These are phyloP conservation scores for Heliamphora pulchella DNA, from an alignment of 179 eudicot genomes.

Conservation along the genomic window DNA sequence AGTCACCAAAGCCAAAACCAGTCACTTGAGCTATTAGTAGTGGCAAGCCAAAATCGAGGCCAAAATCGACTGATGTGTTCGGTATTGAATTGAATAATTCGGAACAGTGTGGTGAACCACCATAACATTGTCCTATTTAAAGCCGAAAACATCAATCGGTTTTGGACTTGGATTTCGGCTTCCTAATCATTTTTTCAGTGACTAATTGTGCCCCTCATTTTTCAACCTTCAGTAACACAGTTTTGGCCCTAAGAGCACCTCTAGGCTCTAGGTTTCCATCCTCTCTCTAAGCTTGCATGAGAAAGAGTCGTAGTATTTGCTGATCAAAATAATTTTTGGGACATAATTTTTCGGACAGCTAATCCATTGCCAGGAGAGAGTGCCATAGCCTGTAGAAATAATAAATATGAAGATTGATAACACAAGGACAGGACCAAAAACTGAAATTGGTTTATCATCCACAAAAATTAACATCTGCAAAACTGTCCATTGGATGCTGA, in stretches of 20 bases:
- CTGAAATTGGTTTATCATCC: constrained; percentile 7
- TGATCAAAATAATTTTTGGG: not conserved
- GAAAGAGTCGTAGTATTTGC: constrained; percentile 39
- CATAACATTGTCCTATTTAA: constrained; percentile 44
- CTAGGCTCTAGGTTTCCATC: constrained; percentile 69
- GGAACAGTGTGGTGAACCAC: constrained; percentile 68
- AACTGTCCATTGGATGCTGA: constrained; percentile 13
- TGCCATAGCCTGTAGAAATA: not conserved
- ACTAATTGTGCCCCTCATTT: too few relatives aligned
- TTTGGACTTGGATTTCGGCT: too few relatives aligned
- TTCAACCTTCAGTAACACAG: constrained; percentile 70
- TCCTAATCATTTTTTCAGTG: too few relatives aligned
- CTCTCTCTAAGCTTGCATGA: constrained; percentile 62
- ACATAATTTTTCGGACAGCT: not conserved
- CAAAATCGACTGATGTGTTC: not conserved
- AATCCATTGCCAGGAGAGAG: not conserved
- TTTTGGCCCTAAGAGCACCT: constrained; percentile 63
- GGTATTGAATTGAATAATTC: constrained; percentile 66
- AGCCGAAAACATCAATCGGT: too few relatives aligned
- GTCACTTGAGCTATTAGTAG: constrained; percentile 79
- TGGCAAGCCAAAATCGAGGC: constrained; percentile 52
- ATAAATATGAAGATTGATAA: not conserved
- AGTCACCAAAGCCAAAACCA: constrained; percentile 67
- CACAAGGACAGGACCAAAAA: not conserved
- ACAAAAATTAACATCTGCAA: constrained; percentile 11